These are phyloP conservation scores for Hemisphaericaspora xylofermentans DNA, from an alignment of 1,139 yeast species.

Conservation along the genomic window DNA sequence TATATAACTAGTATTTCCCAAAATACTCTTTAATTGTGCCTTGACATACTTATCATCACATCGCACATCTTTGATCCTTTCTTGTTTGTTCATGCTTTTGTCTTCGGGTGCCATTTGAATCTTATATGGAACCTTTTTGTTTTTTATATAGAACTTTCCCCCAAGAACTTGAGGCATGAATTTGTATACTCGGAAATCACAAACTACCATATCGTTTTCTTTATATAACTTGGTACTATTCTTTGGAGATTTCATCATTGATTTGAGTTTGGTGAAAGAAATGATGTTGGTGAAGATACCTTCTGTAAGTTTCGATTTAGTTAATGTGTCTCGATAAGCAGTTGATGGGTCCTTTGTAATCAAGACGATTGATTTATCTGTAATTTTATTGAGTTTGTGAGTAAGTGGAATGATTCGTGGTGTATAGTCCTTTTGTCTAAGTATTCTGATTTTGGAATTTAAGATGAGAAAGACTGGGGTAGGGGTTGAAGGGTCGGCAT, in stretches of 20 bases:
- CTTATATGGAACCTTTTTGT: constrained; percentile 63
- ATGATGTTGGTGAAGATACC: constrained; percentile 58
- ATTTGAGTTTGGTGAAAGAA: constrained; percentile 55
- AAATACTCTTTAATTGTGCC: constrained; percentile 60
- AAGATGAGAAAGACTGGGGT: constrained; percentile 49
- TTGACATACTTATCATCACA: constrained; percentile 62
- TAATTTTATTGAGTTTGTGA: constrained; percentile 46
- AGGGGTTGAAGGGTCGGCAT: constrained; percentile 2
- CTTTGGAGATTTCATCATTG: constrained; percentile 44
- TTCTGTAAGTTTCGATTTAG: constrained; percentile 48
- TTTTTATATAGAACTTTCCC: constrained; percentile 54
- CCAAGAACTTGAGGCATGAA: constrained; percentile 58
- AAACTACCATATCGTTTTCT: constrained; percentile 64
- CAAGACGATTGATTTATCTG: constrained; percentile 51
- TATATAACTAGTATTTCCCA: constrained; percentile 57
- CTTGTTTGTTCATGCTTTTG: constrained; percentile 36
- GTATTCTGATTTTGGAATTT: constrained; percentile 50
- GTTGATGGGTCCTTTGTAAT: constrained; percentile 70
- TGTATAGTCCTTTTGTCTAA: constrained; percentile 51
- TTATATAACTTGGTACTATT: constrained; percentile 44
- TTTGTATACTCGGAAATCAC: constrained; percentile 64
- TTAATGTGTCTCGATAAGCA: constrained; percentile 48
- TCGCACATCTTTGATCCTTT: constrained; percentile 49
- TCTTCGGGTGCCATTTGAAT: constrained; percentile 61
- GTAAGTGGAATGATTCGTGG: constrained; percentile 69